Evolutionary conservation across 768 basidiomycete species (phyloP).

Genomic region (Suillus decipiens): DNA sequence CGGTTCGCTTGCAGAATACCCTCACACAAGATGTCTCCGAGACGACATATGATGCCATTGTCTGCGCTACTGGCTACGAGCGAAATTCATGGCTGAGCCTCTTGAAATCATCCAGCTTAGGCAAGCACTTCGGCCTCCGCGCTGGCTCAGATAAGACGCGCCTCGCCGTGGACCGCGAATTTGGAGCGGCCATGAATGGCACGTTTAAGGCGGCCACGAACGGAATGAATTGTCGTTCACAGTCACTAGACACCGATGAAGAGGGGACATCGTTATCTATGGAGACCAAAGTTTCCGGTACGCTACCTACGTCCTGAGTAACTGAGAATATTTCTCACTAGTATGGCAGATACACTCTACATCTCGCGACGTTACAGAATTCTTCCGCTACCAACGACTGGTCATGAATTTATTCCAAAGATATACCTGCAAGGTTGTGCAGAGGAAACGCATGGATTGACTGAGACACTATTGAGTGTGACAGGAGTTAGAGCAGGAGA

Average conservation of each 20-base stretch:
- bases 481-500: constrained; percentile 46
- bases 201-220: background rate
- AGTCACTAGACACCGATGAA: background rate
- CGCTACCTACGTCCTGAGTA: constrained; percentile 19
- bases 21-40: constrained; percentile 35
- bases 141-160: constrained; percentile 7
- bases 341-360: constrained; percentile 19
- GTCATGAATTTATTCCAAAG: constrained; percentile 17
- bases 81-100: constrained; percentile 47
- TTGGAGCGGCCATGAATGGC: background rate
- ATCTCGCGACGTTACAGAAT: constrained; percentile 47
- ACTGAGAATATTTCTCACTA: constrained; percentile 24
- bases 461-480: constrained; percentile 50
- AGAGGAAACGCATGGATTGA: constrained; percentile 40
- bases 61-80: constrained; percentile 58
- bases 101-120: constrained; percentile 41
- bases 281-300: constrained; percentile 15
- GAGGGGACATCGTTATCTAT: background rate
- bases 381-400: constrained; percentile 26
- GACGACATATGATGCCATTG: constrained; percentile 45
- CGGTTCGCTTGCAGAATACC: constrained; percentile 38
- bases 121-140: constrained; percentile 38
- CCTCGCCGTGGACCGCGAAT: constrained; percentile 16
- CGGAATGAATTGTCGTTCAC: background rate
- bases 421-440: constrained; percentile 40